phyloP scores from a whole-genome alignment of 1,284 basidiomycete species.

The Meripilus lineatus region DNA sequence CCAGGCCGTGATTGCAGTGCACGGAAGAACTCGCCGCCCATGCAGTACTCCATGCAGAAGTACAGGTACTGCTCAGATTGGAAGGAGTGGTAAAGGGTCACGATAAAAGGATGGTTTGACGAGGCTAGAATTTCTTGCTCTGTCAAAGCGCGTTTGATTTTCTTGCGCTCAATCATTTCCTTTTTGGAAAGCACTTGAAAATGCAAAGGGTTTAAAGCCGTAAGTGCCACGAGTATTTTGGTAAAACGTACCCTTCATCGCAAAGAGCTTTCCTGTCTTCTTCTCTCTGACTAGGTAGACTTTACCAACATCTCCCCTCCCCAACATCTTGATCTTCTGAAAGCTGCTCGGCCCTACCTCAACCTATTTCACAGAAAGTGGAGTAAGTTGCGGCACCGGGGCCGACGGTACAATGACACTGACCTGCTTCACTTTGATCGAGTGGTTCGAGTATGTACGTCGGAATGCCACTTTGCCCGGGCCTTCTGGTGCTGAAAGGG shows the following conservation, averaged over 20 bases:
- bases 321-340: slow-evolving; percentile 91
- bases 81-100: slow-evolving; percentile 96
- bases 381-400: slow-evolving; percentile 8
- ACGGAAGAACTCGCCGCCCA: slow-evolving; percentile 99
- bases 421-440: slow-evolving; percentile 90
- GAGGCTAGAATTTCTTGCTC: slow-evolving; percentile 97
- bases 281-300: slow-evolving; percentile 96
- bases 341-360: slow-evolving; percentile 91
- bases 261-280: slow-evolving; percentile 88
- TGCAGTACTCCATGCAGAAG: slow-evolving; percentile 99
- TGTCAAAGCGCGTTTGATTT: slow-evolving; percentile 94
- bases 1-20: slow-evolving; percentile 93
- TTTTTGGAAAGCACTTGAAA: slow-evolving; percentile 85
- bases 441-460: slow-evolving; percentile 95
- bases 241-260: slow-evolving; percentile 83
- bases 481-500: slow-evolving; percentile 32
- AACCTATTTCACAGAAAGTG: slow-evolving; percentile 44
- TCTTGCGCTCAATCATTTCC: slow-evolving; percentile 98
- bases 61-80: slow-evolving; percentile 97
- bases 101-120: slow-evolving; percentile 97
- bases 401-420: slow-evolving; percentile 25
- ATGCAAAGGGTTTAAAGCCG: background rate
- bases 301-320: slow-evolving; percentile 94
- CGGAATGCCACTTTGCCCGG: slow-evolving; percentile 76
- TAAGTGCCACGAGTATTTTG: slow-evolving; percentile 4